Conservation (phyloP, 805 yeast genomes). For the Pichia cabralensis region DNA sequence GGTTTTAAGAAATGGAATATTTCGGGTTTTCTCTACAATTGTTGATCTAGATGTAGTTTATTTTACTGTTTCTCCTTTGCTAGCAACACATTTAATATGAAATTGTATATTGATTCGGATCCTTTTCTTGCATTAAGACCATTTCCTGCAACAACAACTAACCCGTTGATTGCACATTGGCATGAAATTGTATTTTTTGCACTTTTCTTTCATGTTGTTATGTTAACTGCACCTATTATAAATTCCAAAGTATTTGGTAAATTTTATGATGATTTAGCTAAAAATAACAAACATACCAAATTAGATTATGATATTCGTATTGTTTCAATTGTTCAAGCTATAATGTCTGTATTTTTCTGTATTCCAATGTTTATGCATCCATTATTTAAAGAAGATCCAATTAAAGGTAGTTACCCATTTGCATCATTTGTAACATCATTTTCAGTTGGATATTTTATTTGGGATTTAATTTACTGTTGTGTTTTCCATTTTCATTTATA, state of each 20-base stretch:
- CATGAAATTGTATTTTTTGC: constrained; percentile 65
- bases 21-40: no score
- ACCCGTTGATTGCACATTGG: constrained; percentile 43
- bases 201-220: constrained; percentile 47
- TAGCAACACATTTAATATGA: constrained; percentile 9
- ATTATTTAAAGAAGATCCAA: constrained; percentile 36
- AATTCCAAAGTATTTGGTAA: constrained; percentile 41
- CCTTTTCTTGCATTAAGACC: constrained; percentile 36
- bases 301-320: constrained; percentile 84
- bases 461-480: constrained; percentile 75
- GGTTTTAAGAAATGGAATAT: no score
- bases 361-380: constrained; percentile 59
- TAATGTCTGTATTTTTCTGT: constrained; percentile 49
- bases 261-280: constrained; percentile 31
- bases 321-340: constrained; percentile 78
- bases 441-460: constrained; percentile 78
- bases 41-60: neutral
- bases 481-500: constrained; percentile 50
- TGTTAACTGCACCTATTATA: constrained; percentile 41
- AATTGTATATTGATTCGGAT: constrained; percentile 26
- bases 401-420: constrained; percentile 66
- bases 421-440: constrained; percentile 64
- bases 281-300: constrained; percentile 35
- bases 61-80: neutral
- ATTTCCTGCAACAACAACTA: constrained; percentile 35